These are phyloP conservation scores for Scedosporium minutisporum DNA, from an alignment of 2,329 filamentous ascomycete species.

Conservation along the genomic window DNA sequence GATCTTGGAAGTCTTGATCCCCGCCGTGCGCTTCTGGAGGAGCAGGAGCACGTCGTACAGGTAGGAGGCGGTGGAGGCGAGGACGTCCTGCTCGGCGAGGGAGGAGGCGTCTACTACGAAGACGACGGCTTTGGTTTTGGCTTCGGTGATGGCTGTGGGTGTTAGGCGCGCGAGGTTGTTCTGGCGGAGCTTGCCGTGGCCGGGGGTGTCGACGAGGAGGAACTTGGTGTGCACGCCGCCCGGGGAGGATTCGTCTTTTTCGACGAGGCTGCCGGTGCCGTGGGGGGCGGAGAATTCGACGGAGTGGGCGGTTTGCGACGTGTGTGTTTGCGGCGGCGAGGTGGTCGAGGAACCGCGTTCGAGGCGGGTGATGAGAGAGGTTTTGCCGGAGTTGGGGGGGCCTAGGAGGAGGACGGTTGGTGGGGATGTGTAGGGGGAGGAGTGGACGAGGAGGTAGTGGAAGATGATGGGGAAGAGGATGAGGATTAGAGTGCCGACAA, in stretches of 20 bases:
- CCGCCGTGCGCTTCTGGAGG: constrained; percentile 63
- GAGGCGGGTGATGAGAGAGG: constrained; percentile 68
- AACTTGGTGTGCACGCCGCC: constrained; percentile 58
- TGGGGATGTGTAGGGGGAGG: constrained; percentile 54
- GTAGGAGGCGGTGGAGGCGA: constrained; percentile 70
- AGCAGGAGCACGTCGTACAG: constrained; percentile 80
- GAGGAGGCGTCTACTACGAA: constrained; percentile 83
- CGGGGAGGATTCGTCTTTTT: constrained; percentile 42
- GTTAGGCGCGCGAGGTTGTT: constrained; percentile 47
- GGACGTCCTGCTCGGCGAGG: constrained; percentile 43
- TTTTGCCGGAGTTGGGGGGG: constrained; percentile 78
- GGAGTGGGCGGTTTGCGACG: constrained; percentile 38
- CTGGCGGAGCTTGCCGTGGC: constrained; percentile 85
- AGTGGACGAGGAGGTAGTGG: constrained; percentile 63
- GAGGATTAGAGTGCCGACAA: constrained; percentile 60
- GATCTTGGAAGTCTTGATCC: constrained; percentile 33
- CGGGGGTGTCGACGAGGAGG: constrained; percentile 78
- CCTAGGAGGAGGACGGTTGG: constrained; percentile 76
- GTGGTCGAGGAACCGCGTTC: constrained; percentile 33
- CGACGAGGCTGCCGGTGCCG: constrained; percentile 30
- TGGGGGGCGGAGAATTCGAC: constrained; percentile 45
- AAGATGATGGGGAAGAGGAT: constrained; percentile 67
- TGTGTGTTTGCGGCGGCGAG: constrained; percentile 37
- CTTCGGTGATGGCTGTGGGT: constrained; percentile 20
- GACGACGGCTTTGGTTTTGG: constrained; percentile 60